Evolutionary conservation across 768 basidiomycete species (phyloP).

Genomic region (Rhizopogon sp.): DNA sequence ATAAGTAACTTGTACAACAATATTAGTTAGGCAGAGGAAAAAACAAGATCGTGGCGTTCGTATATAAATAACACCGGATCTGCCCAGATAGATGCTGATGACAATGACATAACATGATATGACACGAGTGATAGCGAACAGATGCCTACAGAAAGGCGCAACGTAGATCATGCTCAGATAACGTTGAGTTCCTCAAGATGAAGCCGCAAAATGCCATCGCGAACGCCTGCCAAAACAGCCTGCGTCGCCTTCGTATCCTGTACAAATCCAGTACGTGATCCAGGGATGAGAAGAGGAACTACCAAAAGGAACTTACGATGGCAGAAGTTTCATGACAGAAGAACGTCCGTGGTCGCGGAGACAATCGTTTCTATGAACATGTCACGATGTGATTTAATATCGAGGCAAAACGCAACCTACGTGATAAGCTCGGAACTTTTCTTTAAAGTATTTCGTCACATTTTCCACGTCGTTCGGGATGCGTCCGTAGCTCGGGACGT

Average conservation of each 20-base stretch:
- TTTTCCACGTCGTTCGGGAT: slow-evolving; percentile 50
- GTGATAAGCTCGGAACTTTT: slow-evolving; percentile 62
- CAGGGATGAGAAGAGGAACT: not conserved
- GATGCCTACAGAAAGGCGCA: not conserved
- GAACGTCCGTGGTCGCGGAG: slow-evolving; percentile 53
- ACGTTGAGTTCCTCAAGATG: slow-evolving; percentile 28
- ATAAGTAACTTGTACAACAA: no score
- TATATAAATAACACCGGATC: not conserved
- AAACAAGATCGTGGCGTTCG: no score
- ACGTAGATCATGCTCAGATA: slow-evolving; percentile 10
- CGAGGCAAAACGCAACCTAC: slow-evolving; percentile 30
- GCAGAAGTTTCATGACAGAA: slow-evolving; percentile 70
- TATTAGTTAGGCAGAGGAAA: no score
- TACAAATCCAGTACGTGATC: not conserved
- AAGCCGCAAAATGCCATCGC: slow-evolving; percentile 33
- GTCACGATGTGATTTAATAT: not conserved
- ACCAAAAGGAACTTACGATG: slow-evolving; percentile 40
- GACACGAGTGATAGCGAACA: not conserved
- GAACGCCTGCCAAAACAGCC: slow-evolving; percentile 33
- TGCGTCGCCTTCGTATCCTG: slow-evolving; percentile 37
- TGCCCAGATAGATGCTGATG: not conserved
- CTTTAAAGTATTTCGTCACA: slow-evolving; percentile 62
- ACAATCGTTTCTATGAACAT: slow-evolving; percentile 43
- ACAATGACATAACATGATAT: not conserved
- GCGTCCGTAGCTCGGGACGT: slow-evolving; percentile 58